Evolutionary conservation across 768 basidiomycete genomes (phyloP), one percentile per base, ranked within the genome.

Genomic region (Gelatoporia subvermispora): DNA sequence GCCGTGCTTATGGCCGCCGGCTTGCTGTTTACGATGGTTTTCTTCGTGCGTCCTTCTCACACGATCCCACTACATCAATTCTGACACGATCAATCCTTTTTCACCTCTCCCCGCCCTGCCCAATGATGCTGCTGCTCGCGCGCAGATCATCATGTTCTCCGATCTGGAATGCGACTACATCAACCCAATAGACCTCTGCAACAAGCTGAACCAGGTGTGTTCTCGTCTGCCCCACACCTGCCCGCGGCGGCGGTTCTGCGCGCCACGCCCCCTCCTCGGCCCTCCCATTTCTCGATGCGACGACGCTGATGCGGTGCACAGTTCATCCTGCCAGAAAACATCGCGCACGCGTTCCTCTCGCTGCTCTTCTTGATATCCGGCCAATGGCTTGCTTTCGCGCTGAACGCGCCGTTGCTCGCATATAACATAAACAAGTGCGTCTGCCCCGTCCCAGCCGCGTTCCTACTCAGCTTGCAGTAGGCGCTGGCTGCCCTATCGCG

Each of bases 101-200:
- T 28, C 23, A 25, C 45, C 21, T 35, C 17, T 31, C 10, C 20
- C 22, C 34, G 24, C 17, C 38, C 25, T 43, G 21, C 24, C 47
- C 8, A 45, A 23, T 11, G 42, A 37, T 34, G 35, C 37, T 31
- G n/a, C 24, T 41, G 25, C 35, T 24, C 43, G 23, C n/a, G 39
- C 18, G 25, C 59, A 98, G 95, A 97, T 99, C 63, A 98, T 99
- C 76, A 98, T 97, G 95, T 98, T 98, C 77, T 96, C 93, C 38
- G 96, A 98, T 73, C 74, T 98, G 65, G 95, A 97, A 73, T 96
- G 93, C 76, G 93, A 96, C 78, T 98, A 97, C 73, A 95, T 98
- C 77, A 99, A 99, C 71, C 96, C 96, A 45, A 99, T 99, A 81
- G 96, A 99, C 70, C 84, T 98, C 35, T 98, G 96, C 73, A 98